Evolutionary conservation across 1,139 yeast genomes (phyloP), one percentile per base, ranked within the genome.

Genomic region (Yamadazyma sp.): DNA sequence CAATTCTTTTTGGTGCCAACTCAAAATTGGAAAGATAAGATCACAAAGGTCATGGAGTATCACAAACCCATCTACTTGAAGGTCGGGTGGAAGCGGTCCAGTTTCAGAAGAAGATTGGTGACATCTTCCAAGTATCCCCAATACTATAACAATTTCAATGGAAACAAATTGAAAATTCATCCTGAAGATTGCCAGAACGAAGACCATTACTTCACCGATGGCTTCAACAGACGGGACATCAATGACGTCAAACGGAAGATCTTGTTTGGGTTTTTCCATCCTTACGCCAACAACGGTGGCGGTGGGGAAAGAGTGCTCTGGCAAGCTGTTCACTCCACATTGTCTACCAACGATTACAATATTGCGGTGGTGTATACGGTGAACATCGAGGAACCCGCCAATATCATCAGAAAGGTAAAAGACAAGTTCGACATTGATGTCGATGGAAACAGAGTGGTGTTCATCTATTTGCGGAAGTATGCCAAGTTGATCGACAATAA

Each of bases 261-360:
- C 15, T 58, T 87, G 15, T 84, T 69, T 54, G 99, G 98, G 5
- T 91, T 87, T 56, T 89, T 92, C 69, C 99, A 94, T 62, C 98
- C 98, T 0, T 87, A 84, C 53, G 91, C 97, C 48, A 87, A 87
- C 58, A 94, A 96, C 34, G 96, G 96, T 29, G 98, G 98, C 15
- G 99, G 99, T 29, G 99, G 99, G 17, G 99, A 94, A 60, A 77
- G 95, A 38, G 98, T 94, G 0, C 69, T 94, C 34, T 94, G 98
- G 98, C 89, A 87, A 41, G 96, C 97, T 0, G 87, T 92, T 5
- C 74, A 79, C 49, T 75, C 84, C 18, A 87, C 96, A 0, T 66
- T 91, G 44, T 53, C 61, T 9, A 66, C 72, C 28, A 72, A 74
- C 46, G 64, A 66, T 5, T 59, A 62, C 31, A 79, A 81, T 50